A percentile compares a stretch with the other conserved stretches of the same genome.
These are phyloP conservation scores for Dacryopinax spathularia DNA, from an alignment of 768 basidiomycete species.

Conservation along the genomic window DNA sequence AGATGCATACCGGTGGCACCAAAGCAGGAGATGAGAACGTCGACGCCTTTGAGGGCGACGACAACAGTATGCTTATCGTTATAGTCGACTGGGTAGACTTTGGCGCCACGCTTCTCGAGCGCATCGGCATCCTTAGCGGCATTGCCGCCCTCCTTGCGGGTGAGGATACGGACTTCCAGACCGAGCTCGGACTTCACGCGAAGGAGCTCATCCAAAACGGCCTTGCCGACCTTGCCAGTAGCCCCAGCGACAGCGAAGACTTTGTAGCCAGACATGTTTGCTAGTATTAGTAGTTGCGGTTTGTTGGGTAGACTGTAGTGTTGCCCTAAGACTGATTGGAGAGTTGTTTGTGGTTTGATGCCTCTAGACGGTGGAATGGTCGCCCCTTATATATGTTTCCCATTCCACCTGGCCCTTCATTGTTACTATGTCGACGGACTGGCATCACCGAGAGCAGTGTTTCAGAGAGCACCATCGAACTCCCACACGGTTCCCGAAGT, in stretches of 20 bases:
- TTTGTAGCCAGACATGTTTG: slow-evolving; percentile 1
- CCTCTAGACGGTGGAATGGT: neutral
- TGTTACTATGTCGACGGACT: neutral
- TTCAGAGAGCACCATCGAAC: neutral
- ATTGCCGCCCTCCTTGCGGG: neutral
- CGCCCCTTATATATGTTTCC: neutral
- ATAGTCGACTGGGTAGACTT: neutral
- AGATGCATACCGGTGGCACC: neutral
- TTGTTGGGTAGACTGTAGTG: neutral
- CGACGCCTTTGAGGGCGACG: neutral
- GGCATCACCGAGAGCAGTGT: neutral
- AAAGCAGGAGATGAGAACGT: neutral
- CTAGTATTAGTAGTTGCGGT: neutral
- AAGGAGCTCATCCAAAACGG: neutral
- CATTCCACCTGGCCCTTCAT: neutral
- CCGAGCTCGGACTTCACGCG: neutral
- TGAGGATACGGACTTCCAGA: neutral
- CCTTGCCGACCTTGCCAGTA: neutral
- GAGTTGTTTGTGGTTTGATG: neutral
- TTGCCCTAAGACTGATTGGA: neutral
- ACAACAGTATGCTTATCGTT: neutral
- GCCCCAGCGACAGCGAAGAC: neutral
- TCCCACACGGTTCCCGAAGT: too few species aligned
- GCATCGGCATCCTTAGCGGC: neutral
- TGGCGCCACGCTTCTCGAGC: neutral